phyloP scores from a whole-genome alignment of 176 grass and related monocot species.

The Elymus sibiricus region DNA sequence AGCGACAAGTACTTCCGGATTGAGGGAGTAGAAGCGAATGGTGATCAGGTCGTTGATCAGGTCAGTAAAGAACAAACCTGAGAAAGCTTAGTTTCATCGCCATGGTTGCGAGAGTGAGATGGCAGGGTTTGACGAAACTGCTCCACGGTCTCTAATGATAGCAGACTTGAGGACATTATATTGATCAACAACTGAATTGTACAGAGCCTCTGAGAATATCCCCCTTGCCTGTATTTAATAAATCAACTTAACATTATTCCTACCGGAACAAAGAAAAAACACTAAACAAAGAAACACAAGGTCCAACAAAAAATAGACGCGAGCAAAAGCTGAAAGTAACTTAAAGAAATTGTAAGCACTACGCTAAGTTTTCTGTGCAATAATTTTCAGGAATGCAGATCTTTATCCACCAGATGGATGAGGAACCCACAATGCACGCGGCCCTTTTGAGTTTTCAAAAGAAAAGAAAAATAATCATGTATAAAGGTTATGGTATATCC shows the following conservation, averaged over 20 bases:
- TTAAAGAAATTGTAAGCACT: conserved; percentile 3
- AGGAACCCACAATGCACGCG: background rate
- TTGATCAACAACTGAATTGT: conserved; percentile 65
- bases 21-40: background rate
- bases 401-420: background rate
- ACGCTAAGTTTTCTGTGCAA: background rate
- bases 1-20: no score
- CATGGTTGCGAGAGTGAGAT: conserved; percentile 88
- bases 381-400: background rate
- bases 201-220: conserved; percentile 53
- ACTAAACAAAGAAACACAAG: background rate
- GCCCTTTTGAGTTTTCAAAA: no score
- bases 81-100: conserved; percentile 38
- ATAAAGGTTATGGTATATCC: background rate
- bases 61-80: conserved; percentile 22
- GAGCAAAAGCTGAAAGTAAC: background rate
- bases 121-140: conserved; percentile 41
- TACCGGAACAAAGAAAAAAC: background rate
- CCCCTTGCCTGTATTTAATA: conserved; percentile 57
- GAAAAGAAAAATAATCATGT: no score
- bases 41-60: background rate
- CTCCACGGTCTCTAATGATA: conserved; percentile 51
- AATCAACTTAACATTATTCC: conserved; percentile 1
- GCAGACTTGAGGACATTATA: conserved; percentile 78
- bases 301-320: background rate